Base-by-base conservation (phyloP, 169 alveolate genomes). In the Plasmodium coatneyi region DNA sequence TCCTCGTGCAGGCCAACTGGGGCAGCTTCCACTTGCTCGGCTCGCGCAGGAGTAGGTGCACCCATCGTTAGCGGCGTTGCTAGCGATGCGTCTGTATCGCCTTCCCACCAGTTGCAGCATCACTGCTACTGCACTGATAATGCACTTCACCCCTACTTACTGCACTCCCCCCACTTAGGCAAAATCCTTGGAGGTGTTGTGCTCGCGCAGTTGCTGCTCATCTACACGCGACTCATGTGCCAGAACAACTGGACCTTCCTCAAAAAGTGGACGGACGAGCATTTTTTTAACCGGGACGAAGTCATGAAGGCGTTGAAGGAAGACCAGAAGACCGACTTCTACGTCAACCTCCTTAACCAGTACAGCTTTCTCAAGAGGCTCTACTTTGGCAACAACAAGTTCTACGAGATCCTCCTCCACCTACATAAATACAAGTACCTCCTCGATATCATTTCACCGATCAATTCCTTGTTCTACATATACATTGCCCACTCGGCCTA, bases 1-100 rank as follows among this genome's bases (percentile, higher is more conserved):
- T 91, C 46, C 92, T 91, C 43, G 81, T 91, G 12, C 91, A 81
- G 74, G 91, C 95, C 56, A 91, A 91, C 71, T 91, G 95, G 95
- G 95, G 95, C 2, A 91, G 92, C 34, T 91, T 91, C 92, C 81
- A 91, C 43, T 34, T 91, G 79, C 80, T 87, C n/a, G 93, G 74
- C 9, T 78, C 82, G 12, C 52, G 54, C 34, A 76, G 54, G 66
- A 87, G 93, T 87, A 87, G n/a, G 36, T 0, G 7, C 3, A 16
- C 56, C 5, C 52, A 5, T 39, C 16, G 52, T 43, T 43, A 9
- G 16, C 52, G 52, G 49, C 49, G 49, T 39, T 39, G n/a, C n/a
- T n/a, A n/a, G n/a, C n/a, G n/a, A n/a, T n/a, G n/a, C n/a, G n/a
- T n/a, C n/a, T n/a, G n/a, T n/a, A n/a, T n/a, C n/a, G n/a, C n/a